Percentiles rank a stretch among this genome's conserved stretches.
Conservation (phyloP, 2,329 filamentous ascomycete genomes). For the Arthroderma sp. region DNA sequence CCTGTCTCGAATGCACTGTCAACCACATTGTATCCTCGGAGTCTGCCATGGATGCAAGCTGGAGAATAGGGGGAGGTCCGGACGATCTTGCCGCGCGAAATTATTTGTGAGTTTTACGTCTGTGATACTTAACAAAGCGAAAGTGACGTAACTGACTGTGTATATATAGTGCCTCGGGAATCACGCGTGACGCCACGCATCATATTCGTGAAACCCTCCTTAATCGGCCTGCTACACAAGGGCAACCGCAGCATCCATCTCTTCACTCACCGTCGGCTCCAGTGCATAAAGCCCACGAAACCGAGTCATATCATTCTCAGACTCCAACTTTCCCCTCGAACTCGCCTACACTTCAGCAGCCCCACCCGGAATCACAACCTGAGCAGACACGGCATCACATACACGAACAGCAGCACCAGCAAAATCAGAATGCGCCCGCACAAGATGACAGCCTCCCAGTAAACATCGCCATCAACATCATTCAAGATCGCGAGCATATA, state of each 20-base stretch:
- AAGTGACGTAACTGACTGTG: constrained; percentile 15
- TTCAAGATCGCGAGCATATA: constrained; percentile 22
- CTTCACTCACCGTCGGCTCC: background rate
- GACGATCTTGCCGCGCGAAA: constrained; percentile 20
- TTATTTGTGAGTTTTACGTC: constrained; percentile 25
- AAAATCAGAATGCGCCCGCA: background rate
- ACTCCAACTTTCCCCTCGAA: constrained; percentile 13
- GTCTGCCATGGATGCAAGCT: constrained; percentile 18
- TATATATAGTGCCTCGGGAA: constrained; percentile 24
- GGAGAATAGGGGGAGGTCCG: constrained; percentile 23
- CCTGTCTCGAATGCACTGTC: constrained; percentile 24
- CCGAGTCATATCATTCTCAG: constrained; percentile 3
- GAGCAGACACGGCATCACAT: background rate
- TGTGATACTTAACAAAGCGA: background rate
- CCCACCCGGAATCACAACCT: background rate
- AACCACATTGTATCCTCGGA: constrained; percentile 25
- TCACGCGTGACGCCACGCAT: constrained; percentile 28
- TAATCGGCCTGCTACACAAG: constrained; percentile 11
- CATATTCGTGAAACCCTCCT: constrained; percentile 28
- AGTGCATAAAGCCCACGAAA: constrained; percentile 2
- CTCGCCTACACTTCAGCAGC: background rate
- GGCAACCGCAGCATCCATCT: background rate
- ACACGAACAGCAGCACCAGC: background rate
- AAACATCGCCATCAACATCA: constrained; percentile 23
- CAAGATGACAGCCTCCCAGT: constrained; percentile 1